phyloP scores from a whole-genome alignment of 2,329 filamentous ascomycete species.

The Colletotrichum horii region DNA sequence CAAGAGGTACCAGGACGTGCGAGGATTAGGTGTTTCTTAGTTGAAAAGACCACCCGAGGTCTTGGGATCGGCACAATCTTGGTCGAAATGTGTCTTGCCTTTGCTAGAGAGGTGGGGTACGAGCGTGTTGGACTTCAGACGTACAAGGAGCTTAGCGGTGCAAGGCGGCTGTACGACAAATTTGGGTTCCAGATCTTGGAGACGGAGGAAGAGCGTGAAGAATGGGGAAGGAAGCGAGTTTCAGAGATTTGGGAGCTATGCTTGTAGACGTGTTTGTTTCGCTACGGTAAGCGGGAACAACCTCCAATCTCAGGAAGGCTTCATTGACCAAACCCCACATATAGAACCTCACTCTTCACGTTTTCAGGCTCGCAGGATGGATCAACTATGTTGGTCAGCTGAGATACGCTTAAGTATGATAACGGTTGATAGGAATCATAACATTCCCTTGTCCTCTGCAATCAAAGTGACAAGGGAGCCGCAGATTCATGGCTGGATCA shows the following conservation, averaged over 20 bases:
- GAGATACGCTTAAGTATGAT: too few species aligned
- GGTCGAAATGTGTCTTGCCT: conserved; percentile 21
- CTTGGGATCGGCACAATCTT: conserved; percentile 23
- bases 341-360: not conserved
- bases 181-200: conserved; percentile 21
- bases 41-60: conserved; percentile 24
- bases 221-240: not conserved
- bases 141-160: conserved; percentile 16
- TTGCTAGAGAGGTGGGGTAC: conserved; percentile 24
- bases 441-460: too few species aligned
- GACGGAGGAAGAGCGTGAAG: not conserved
- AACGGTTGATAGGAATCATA: too few species aligned
- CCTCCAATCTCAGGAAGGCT: not conserved
- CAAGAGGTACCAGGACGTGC: conserved; percentile 11
- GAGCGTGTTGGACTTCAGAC: conserved; percentile 22
- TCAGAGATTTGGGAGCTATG: not conserved
- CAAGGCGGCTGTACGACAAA: conserved; percentile 24
- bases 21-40: conserved; percentile 28
- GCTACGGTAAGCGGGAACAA: not conserved
- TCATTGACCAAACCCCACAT: not conserved
- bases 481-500: not conserved
- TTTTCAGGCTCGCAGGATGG: not conserved
- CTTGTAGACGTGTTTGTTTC: not conserved
- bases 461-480: not conserved
- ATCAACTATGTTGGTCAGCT: not conserved